phyloP scores from a whole-genome alignment of 1,284 basidiomycete genomes.

The Ustilago lituana region DNA sequence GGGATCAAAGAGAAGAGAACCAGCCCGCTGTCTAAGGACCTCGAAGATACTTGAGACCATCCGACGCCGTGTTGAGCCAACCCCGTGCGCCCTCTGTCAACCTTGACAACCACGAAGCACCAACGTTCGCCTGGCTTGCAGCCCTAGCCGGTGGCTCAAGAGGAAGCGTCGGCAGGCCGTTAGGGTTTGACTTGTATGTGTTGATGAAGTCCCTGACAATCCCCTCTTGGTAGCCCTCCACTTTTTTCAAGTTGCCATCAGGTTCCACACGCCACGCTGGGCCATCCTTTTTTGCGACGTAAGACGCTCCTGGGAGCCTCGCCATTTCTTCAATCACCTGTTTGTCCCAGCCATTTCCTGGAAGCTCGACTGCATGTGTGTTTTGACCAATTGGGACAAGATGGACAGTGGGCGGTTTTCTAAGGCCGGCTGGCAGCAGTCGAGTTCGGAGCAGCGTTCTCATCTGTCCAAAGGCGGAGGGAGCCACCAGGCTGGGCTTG shows the following conservation, averaged over 20 bases:
- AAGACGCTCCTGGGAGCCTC: not conserved
- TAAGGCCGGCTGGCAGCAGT: not conserved
- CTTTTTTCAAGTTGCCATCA: too few species aligned
- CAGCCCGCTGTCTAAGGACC: not conserved
- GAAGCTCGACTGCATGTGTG: conserved; percentile 3
- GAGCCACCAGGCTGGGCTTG: too few species aligned
- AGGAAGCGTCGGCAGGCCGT: too few species aligned
- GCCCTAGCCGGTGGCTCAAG: too few species aligned
- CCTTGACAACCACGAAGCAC: conserved; percentile 3
- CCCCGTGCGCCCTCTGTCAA: not conserved
- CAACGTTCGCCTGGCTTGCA: too few species aligned
- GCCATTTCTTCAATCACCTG: not conserved
- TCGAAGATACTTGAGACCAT: not conserved
- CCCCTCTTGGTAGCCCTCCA: too few species aligned
- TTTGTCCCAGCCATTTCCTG: conserved; percentile 8
- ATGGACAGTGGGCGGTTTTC: not conserved
- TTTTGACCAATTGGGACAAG: not conserved
- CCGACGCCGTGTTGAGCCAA: not conserved
- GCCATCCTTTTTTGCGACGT: not conserved
- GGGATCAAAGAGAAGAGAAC: not conserved
- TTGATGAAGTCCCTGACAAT: too few species aligned
- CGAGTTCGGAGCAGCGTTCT: not conserved
- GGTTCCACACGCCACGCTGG: too few species aligned
- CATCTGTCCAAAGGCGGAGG: too few species aligned
- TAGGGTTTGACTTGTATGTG: too few species aligned